Conservation (phyloP, 2,329 filamentous ascomycete genomes). For the Ophiostoma quercus region DNA sequence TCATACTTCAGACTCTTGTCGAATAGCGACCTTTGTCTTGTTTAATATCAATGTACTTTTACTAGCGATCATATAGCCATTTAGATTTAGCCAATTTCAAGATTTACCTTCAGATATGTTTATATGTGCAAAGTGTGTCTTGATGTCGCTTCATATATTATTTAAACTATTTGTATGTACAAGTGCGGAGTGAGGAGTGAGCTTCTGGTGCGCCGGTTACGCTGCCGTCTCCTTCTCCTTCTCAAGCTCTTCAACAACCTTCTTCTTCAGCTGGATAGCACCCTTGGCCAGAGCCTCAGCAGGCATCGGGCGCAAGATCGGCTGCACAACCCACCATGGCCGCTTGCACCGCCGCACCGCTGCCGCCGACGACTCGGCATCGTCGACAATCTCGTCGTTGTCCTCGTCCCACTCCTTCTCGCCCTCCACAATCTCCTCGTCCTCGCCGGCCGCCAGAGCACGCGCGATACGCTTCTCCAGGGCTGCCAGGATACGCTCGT, state of each 20-base stretch:
- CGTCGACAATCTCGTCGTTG: constrained; percentile 34
- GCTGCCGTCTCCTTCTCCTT: constrained; percentile 43
- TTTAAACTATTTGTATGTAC: not conserved
- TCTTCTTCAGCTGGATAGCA: constrained; percentile 68
- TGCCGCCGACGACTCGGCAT: constrained; percentile 56
- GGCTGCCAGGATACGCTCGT: constrained; percentile 68
- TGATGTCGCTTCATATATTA: not conserved
- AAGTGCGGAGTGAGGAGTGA: not conserved
- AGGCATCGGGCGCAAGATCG: constrained; percentile 78
- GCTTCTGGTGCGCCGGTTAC: not conserved
- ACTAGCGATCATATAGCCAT: not conserved
- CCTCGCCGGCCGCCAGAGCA: constrained; percentile 66
- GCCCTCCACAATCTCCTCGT: constrained; percentile 52
- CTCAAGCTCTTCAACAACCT: constrained; percentile 41
- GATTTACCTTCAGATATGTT: not conserved
- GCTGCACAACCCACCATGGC: constrained; percentile 87
- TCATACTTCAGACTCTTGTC: not conserved
- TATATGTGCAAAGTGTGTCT: not conserved
- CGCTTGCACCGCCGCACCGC: constrained; percentile 68
- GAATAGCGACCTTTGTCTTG: not conserved
- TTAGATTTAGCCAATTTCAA: not conserved
- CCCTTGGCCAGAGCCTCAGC: constrained; percentile 82
- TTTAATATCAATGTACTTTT: not conserved
- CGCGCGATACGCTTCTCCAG: constrained; percentile 70
- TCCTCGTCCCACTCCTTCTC: constrained; percentile 28